Percentiles rank a stretch among this genome's conserved stretches.
These are phyloP conservation scores for Leptomonas pyrrhocoris DNA, from an alignment of 208 protist genomes.

Conservation along the genomic window DNA sequence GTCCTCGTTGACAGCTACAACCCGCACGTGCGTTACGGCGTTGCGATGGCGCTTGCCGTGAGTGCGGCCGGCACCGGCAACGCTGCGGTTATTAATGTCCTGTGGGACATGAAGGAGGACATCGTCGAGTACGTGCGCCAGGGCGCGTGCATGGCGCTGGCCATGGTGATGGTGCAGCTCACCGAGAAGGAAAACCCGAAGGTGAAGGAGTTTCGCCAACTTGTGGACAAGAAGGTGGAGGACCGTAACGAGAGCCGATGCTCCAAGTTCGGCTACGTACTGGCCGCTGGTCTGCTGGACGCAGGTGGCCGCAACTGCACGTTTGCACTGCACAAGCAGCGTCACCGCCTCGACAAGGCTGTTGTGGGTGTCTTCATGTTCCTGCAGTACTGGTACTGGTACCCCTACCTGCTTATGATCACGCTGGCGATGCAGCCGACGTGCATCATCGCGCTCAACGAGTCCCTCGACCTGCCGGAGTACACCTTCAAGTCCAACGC, in stretches of 20 bases:
- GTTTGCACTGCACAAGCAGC: constrained; percentile 93
- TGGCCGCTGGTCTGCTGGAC: constrained; percentile 97
- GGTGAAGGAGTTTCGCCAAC: constrained; percentile 88
- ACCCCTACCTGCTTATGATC: constrained; percentile 98
- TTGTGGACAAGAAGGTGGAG: constrained; percentile 68
- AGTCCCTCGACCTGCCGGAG: constrained; percentile 95
- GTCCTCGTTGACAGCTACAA: constrained; percentile 97
- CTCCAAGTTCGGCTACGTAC: constrained; percentile 97
- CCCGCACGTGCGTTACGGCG: constrained; percentile 98
- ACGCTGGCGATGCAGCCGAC: constrained; percentile 97
- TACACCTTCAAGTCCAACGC: constrained; percentile 93
- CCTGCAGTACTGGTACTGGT: constrained; percentile 99
- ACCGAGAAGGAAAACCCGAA: constrained; percentile 88
- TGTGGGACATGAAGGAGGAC: constrained; percentile 96
- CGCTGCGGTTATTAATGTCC: constrained; percentile 92
- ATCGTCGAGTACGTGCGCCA: constrained; percentile 97
- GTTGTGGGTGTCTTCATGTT: constrained; percentile 98
- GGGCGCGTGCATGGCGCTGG: constrained; percentile 96
- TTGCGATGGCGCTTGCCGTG: constrained; percentile 98
- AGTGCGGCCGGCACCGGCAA: constrained; percentile 96
- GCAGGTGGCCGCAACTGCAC: constrained; percentile 98
- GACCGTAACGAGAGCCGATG: constrained; percentile 96
- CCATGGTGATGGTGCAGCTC: constrained; percentile 97
- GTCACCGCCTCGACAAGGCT: constrained; percentile 94
- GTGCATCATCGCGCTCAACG: constrained; percentile 97